Conservation (phyloP, 345 rosid genomes). For the Ceriops decandra region DNA sequence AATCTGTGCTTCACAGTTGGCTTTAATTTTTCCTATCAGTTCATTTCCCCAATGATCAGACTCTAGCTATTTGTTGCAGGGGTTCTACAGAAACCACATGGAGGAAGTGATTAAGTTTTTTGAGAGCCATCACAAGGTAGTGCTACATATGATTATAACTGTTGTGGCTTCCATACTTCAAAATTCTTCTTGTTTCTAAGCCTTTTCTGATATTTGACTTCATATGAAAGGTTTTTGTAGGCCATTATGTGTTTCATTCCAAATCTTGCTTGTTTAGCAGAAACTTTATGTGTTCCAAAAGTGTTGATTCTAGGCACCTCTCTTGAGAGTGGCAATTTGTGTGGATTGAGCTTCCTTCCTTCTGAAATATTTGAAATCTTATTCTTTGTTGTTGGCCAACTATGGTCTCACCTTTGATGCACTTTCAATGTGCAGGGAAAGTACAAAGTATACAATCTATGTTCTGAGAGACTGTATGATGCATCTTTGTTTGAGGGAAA, state of each 20-base stretch:
- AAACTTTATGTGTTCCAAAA: background rate
- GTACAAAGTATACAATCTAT: slow-evolving; percentile 88
- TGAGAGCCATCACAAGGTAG: slow-evolving; percentile 85
- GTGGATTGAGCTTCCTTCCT: slow-evolving; percentile 1
- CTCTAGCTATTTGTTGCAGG: slow-evolving; percentile 49
- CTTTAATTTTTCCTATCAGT: background rate
- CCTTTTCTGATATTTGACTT: background rate
- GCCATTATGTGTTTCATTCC: background rate
- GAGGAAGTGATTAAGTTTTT: slow-evolving; percentile 90
- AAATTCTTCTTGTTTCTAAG: background rate
- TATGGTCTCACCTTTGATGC: background rate
- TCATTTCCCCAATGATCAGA: slow-evolving; percentile 2
- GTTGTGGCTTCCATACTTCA: background rate
- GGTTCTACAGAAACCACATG: slow-evolving; percentile 86
- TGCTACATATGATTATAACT: background rate
- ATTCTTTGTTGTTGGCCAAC: background rate
- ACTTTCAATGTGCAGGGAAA: slow-evolving; percentile 49
- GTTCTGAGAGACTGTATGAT: slow-evolving; percentile 87
- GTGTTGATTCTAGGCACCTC: background rate
- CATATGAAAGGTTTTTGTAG: background rate
- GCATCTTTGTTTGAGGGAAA: slow-evolving; percentile 86
- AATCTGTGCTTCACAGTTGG: slow-evolving; percentile 10
- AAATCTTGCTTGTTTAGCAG: background rate
- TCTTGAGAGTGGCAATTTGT: too few species aligned
- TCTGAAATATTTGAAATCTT: background rate